Base-by-base conservation (phyloP, 1,284 basidiomycete species). In the Sphaerobolus stellatus region DNA sequence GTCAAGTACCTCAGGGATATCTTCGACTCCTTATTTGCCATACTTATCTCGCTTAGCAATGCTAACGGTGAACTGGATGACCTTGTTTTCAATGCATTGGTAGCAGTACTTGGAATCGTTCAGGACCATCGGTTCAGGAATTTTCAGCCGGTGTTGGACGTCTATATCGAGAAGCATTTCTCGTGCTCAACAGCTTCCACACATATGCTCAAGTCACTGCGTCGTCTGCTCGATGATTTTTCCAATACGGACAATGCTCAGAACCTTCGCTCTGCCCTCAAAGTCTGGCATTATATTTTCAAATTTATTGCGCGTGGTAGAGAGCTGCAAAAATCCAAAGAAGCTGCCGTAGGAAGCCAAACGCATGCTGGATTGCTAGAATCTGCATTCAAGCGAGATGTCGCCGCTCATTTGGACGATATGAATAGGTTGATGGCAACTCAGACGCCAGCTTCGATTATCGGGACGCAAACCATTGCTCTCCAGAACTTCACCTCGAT, bases 211-310 rank as follows among this genome's bases (percentile, higher is more conserved):
- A 83, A 82, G 56, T 91, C 92, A 5, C 91, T 98, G 89, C 90
- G 92, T 65, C 79, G 83, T 18, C 82, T 98, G 5, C 78, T 98
- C 50, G 76, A 76, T 24, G 83, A 89, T 57, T 92, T 93, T 0
- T 82, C 84, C 0, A 79, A 84, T 6, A 76, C 79, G 9, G 92
- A 94, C 29, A 85, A 81, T 3, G 92, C 89, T 0, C 86, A 88
- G 22, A 78, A 83, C 16, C 80, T 98, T 51, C 86, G 95, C 34
- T 85, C 93, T 1, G 89, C 94, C 13, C 79, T 99, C 62, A 98
- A 98, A 69, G 95, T 98, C 20, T 97, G 94, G 92, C 90, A 94
- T 63, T 94, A 96, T 66, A 84, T 98, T 61, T 93, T 98, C 82
- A 91, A 92, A 67, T 93, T 98, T 70, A 90, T 98, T 62, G 85